Base-by-base conservation (phyloP, 352 stramenopile genomes). In the Pythium coloratum region DNA sequence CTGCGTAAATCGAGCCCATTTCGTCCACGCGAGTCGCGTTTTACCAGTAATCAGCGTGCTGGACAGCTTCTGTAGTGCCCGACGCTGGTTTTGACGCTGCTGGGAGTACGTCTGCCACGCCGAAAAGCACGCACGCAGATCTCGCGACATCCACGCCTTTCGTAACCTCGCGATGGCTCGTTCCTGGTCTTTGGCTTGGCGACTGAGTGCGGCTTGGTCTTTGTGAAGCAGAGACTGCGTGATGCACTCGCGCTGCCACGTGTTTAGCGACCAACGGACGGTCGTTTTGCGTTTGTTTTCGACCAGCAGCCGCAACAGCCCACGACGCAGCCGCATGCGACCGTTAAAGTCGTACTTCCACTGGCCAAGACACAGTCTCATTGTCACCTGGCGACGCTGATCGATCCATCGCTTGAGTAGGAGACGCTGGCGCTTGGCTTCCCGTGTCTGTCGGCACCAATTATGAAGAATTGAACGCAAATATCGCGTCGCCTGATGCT, bases 71-170 rank as follows among this genome's bases (percentile, higher is more conserved):
- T 44, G 16, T 14, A 66, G 1, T 5, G 13, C 34, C 6, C 26
- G 10, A 7, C 42, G 59, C n/a, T 20, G 34, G 1, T 5, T 1
- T 14, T 28, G 12, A 7, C 13, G 34, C 7, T 34, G 4, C 33
- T 28, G 50, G 13, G 33, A 54, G 50, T 55, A 24, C 4, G 4
- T 46, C 10, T 55, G 60, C 60, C 60, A 67, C 6, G 51, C 50
- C 4, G 44, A 1, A 46, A 66, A 66, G 18, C 16, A 34, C 10
- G 36, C 13, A 14, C 40, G 62, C 13, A 67, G 13, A 24, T 54
- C 38, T 13, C 62, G 36, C 12, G 42, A 24, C 18, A 40, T n/a
- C 62, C 62, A 67, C 18, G n/a, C n/a, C 47, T 54, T 54, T 5
- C 62, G 51, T n/a, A 62, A 33, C 8, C 61, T 14, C 13, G 5